Evolutionary conservation across 2,329 filamentous ascomycete genomes (phyloP), one percentile per base, ranked within the genome.

Genomic region (Epichloe sibirici): DNA sequence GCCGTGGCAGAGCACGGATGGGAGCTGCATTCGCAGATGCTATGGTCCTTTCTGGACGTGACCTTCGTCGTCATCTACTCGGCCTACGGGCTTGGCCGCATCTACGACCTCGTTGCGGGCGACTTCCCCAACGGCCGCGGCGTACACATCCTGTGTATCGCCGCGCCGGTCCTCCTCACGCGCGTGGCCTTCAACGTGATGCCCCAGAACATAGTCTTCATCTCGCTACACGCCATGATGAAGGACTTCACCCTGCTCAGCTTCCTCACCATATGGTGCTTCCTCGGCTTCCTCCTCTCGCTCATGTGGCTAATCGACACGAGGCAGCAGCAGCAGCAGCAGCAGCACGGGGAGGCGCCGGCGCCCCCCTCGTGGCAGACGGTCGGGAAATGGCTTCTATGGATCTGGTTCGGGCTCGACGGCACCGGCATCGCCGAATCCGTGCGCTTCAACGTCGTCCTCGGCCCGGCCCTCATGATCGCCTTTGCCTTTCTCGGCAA

Each of bases 341-440:
- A 9, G 39, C 38, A 23, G 66, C 39, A 21, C 17, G 17, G 17
- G 17, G 17, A 21, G 15, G 25, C 13, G 12, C 25, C 43, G 43
- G 17, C 17, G 45, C 25, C 4, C 52, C 52, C 52, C 37, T 38
- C 52, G 17, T 73, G 70, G 69, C 63, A 67, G 34, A 83, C 82
- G 0, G 84, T 88, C 48, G 77, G 77, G 35, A 87, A 87, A 65
- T 88, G 85, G 85, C 85, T 88, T 75, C 73, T 88, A 3, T 88
- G 82, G 81, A 85, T 88, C 58, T 88, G 85, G 85, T 88, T 88
- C 59, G 85, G 85, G 1, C 76, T 88, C 1, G 85, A 88, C 55
- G 85, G 74, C 23, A 76, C 75, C 4, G 74, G 74, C 11, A 76
- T 77, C 45, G 71, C 75, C 53, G 69, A 72, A 54, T 71, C 71